Percentiles rank a stretch among this genome's conserved stretches.
Conservation (phyloP, 2,329 filamentous ascomycete genomes). For the Dactylellina haptotyla region DNA sequence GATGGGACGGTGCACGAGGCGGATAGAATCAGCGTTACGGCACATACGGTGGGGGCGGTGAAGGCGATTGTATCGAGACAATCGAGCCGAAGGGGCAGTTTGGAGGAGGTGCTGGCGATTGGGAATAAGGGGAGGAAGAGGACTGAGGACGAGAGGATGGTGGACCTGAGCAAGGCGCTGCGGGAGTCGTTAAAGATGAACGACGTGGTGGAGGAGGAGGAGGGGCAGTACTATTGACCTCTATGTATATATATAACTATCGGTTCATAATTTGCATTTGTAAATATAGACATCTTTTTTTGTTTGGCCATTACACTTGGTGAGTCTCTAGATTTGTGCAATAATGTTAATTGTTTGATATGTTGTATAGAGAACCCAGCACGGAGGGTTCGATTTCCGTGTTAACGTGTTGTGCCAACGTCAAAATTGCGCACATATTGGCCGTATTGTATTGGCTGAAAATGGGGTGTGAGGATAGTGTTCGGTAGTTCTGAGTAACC, state of each 20-base stretch:
- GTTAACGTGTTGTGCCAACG: too few relatives aligned
- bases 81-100: slow-evolving; percentile 28
- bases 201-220: slow-evolving; percentile 48
- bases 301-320: background rate
- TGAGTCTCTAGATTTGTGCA: too few relatives aligned
- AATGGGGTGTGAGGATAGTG: background rate
- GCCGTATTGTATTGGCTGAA: too few relatives aligned
- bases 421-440: too few relatives aligned
- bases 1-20: slow-evolving; percentile 6
- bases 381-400: too few relatives aligned
- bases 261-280: too few relatives aligned
- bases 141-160: slow-evolving; percentile 28
- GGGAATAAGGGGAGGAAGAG: slow-evolving; percentile 8
- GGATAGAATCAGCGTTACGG: slow-evolving; percentile 26
- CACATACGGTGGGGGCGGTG: slow-evolving; percentile 23
- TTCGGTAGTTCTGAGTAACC: background rate
- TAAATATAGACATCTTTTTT: too few relatives aligned
- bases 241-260: background rate
- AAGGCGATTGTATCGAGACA: slow-evolving; percentile 29
- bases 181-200: slow-evolving; percentile 45
- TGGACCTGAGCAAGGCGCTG: slow-evolving; percentile 39
- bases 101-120: slow-evolving; percentile 1
- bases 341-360: too few relatives aligned
- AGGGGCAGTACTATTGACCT: slow-evolving; percentile 14
- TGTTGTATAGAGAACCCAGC: too few relatives aligned